A percentile compares a stretch with the other conserved stretches of the same genome.
phyloP scores from a whole-genome alignment of 495 filamentous ascomycete species.

The Penicillium tannophilum region DNA sequence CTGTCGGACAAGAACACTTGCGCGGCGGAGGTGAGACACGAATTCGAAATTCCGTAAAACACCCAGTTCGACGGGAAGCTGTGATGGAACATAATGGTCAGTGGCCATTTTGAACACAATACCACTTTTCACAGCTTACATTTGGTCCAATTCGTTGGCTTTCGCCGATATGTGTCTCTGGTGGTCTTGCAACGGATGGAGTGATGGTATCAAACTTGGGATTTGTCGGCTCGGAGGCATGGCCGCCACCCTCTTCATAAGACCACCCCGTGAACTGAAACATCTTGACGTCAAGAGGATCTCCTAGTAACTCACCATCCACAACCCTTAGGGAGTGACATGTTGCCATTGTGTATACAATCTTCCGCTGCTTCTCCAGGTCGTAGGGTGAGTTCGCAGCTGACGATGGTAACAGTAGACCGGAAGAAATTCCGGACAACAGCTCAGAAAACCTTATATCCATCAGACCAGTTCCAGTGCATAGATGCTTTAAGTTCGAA shows the following conservation, averaged over 20 bases:
- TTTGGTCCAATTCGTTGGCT: constrained; percentile 24
- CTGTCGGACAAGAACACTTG: constrained; percentile 88
- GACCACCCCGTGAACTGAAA: constrained; percentile 96
- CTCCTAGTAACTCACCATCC: constrained; percentile 85
- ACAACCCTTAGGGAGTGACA: constrained; percentile 90
- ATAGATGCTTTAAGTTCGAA: neutral
- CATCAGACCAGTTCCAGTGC: constrained; percentile 16
- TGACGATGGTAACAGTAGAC: constrained; percentile 49
- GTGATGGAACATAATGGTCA: neutral
- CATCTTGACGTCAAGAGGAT: constrained; percentile 98
- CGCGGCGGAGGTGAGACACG: constrained; percentile 89
- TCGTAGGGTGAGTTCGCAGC: constrained; percentile 56
- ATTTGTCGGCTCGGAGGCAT: constrained; percentile 51
- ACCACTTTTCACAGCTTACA: constrained; percentile 20
- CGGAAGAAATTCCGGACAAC: constrained; percentile 51
- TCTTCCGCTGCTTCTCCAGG: constrained; percentile 65
- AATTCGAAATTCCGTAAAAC: constrained; percentile 92
- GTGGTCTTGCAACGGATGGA: constrained; percentile 86
- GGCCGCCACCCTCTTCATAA: constrained; percentile 76
- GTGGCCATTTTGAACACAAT: neutral
- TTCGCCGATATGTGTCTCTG: constrained; percentile 12
- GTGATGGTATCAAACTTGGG: constrained; percentile 65
- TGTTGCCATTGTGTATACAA: constrained; percentile 93
- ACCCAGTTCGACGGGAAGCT: constrained; percentile 72
- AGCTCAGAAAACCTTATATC: constrained; percentile 62